Base-by-base conservation (phyloP, 2,329 filamentous ascomycete species). In the Biscogniauxia mediterranea region DNA sequence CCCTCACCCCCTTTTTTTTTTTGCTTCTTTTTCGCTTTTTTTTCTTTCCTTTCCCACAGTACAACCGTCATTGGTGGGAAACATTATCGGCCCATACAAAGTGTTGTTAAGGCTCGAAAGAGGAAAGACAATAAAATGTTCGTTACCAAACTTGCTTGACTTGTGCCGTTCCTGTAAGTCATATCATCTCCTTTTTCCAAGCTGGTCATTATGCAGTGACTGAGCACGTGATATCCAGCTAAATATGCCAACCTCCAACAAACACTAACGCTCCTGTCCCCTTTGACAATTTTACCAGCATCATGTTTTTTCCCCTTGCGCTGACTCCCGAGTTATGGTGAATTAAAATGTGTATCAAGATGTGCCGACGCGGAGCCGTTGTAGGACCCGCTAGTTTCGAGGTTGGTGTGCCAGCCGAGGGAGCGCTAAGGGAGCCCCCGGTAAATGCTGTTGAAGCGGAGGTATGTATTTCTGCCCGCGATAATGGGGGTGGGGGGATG, bases 361-460 rank as follows among this genome's bases (percentile, higher is more conserved):
- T 59, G 52, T 26, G 28, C 19, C 21, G 21, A n/a, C 13, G 54
- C 60, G 15, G 38, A 15, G 56, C 52, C 15, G 26, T 57, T 50
- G 32, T 54, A 11, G 51, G 32, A 59, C 61, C 56, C 59, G 21
- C 32, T 53, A 52, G 26, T 26, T 58, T 55, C 19, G 54, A 57
- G 53, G 21, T 58, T 13, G 56, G 38, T 46, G 15, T n/a, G 38
- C 38, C 38, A 46, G 38, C 17, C 38, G 13, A 11, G 38, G 7
- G 7, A 38, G 23, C 23, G 28, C 28, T 32, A 32, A 61, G 49
- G 55, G 59, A 28, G 28, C 58, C 60, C 61, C 60, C 63, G 61
- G 60, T 58, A 13, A 55, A 54, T 59, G 55, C 57, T 66, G 69
- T 68, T 70, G 66, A 70, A 71, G 64, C 63, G 58, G 65, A 61